Evolutionary conservation across 257 asterid genomes (phyloP).

Genomic region (Salvia hispanica): DNA sequence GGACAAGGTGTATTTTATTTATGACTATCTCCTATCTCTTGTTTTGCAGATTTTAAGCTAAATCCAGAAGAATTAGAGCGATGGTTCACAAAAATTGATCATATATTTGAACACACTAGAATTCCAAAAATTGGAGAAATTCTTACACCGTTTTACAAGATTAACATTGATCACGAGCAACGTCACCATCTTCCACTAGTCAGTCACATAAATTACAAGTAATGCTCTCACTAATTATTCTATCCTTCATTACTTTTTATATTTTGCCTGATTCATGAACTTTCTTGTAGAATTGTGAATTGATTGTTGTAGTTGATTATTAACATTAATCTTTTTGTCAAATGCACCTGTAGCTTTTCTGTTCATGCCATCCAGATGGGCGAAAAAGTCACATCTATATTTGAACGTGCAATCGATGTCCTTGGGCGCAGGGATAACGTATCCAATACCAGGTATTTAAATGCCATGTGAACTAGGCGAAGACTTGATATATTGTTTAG

Average conservation of each 20-base stretch:
- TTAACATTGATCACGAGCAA: constrained; percentile 69
- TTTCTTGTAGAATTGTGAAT: constrained; percentile 16
- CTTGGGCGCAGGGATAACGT: constrained; percentile 83
- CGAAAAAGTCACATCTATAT: constrained; percentile 81
- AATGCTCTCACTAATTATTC: constrained; percentile 29
- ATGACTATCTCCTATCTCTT: constrained; percentile 27
- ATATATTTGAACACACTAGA: constrained; percentile 92
- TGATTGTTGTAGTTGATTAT: constrained; percentile 5
- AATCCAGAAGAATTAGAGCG: constrained; percentile 84
- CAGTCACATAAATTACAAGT: constrained; percentile 94
- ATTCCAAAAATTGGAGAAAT: constrained; percentile 89
- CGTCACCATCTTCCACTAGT: constrained; percentile 84
- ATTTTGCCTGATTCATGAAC: constrained; percentile 21
- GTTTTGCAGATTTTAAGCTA: constrained; percentile 71
- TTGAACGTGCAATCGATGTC: constrained; percentile 84
- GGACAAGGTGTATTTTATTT: constrained; percentile 20
- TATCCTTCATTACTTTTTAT: constrained; percentile 23
- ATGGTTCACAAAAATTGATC: constrained; percentile 98
- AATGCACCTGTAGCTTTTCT: constrained; percentile 71
- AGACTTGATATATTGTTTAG: constrained; percentile 15
- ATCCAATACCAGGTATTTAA: constrained; percentile 55
- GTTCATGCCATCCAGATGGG: constrained; percentile 98
- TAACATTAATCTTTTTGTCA: constrained; percentile 24
- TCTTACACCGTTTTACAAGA: constrained; percentile 89
- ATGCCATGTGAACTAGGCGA: constrained; percentile 25